Base-by-base conservation (phyloP, 768 basidiomycete genomes). In the Gyrodon lividus region DNA sequence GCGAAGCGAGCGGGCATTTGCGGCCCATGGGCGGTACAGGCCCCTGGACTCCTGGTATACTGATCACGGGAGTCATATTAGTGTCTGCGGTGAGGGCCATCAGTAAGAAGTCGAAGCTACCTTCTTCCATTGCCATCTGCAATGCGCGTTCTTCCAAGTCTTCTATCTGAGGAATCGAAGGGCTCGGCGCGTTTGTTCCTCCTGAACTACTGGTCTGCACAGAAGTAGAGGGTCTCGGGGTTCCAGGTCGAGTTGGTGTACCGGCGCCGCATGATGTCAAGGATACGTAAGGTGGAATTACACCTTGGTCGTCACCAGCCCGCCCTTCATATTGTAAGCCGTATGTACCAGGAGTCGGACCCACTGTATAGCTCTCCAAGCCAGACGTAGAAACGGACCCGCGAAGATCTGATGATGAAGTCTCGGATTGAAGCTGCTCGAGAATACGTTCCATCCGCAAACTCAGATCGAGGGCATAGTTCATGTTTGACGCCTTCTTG, bases 401-500 rank as follows among this genome's bases (percentile, higher is more conserved):
- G 5, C 63, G 57, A 23, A 47, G 17, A 37, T 68, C 52, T 10
- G 66, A 40, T 2, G 62, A 64, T 1, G 59, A 52, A 0, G 59
- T 58, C 23, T 63, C 57, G 2, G 67, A 67, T 42, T 69, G 67
- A 31, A 69, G 59, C 8, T 33, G 54, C 34, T 68, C 68, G 16
- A 69, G 64, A 22, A 66, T 55, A 34, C 68, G 61, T 16, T 68
- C 66, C 50, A 64, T 61, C 28, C 73, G 70, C 24, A 78, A 62
- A 5, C 74, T 74, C 2, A 79, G 56, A 34, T 70, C 73, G 35
- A 79, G 72, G 19, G 80, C 90, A 59, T 87, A 92, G 65, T 95
- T 96, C 86, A 95, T 85, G 70, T 96, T 96, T 14, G 84, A 86
- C 1, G 92, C 92, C 70, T 96, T 96, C 76, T 96, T 96, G 78